Evolutionary conservation across 2,329 filamentous ascomycete species (phyloP).

Genomic region (Ceratocystis papillata): DNA sequence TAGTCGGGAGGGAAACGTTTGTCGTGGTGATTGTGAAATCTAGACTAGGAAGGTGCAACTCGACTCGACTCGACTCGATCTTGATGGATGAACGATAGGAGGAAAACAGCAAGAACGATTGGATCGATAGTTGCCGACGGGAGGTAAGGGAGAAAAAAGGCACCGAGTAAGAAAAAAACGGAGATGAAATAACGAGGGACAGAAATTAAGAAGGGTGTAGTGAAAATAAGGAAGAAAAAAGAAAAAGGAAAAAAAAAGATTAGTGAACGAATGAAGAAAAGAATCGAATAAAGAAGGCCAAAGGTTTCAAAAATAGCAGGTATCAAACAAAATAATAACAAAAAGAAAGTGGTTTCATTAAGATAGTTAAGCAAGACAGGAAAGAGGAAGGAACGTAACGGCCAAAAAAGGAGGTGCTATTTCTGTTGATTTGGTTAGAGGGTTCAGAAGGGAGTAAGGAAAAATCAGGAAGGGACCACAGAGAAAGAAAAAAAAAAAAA

Average conservation of each 20-base stretch:
- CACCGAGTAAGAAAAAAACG: background rate
- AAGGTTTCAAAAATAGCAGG: constrained; percentile 4
- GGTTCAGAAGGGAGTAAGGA: constrained; percentile 16
- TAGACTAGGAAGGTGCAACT: background rate
- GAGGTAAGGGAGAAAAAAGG: background rate
- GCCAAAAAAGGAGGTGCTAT: constrained; percentile 3
- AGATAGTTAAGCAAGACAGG: constrained; percentile 19
- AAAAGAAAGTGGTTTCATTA: constrained; percentile 16
- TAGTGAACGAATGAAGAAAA: constrained; percentile 14
- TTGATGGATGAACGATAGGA: background rate
- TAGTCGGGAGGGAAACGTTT: background rate
- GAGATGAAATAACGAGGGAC: background rate
- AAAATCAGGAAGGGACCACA: background rate
- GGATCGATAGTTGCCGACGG: constrained; percentile 2
- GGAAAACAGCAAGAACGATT: background rate
- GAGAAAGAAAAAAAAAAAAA: too few relatives aligned
- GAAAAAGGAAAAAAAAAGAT: background rate
- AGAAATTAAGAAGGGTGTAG: background rate
- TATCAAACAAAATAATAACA: constrained; percentile 14
- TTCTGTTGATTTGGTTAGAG: background rate
- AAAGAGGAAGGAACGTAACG: constrained; percentile 16
- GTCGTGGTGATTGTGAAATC: background rate
- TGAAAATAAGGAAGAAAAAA: constrained; percentile 5
- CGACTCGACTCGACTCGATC: background rate
- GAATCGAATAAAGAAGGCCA: constrained; percentile 10